These are phyloP conservation scores for Boletellus sp. DNA, from an alignment of 1,284 basidiomycete species.

Conservation along the genomic window DNA sequence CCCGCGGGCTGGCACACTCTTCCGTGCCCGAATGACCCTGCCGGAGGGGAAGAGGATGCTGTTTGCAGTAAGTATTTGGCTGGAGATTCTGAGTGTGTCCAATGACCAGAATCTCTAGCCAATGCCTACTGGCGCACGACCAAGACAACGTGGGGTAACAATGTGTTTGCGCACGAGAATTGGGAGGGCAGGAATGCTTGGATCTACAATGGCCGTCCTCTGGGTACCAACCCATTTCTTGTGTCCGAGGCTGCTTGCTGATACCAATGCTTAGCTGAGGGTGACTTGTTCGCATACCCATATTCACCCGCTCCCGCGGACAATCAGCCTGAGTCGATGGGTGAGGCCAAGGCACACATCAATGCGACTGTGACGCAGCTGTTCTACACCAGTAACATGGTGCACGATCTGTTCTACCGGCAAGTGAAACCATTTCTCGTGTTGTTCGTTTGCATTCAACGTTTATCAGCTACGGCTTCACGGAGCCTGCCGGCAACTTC, in stretches of 20 bases:
- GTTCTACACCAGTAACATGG: conserved; percentile 90
- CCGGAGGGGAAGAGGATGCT: not conserved
- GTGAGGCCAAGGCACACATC: conserved; percentile 77
- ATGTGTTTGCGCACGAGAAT: conserved; percentile 87
- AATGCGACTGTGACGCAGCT: conserved; percentile 85
- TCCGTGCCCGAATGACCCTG: conserved; percentile 57
- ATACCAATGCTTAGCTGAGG: conserved; percentile 8
- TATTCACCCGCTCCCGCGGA: conserved; percentile 59
- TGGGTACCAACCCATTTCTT: conserved; percentile 21
- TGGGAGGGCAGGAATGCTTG: conserved; percentile 81
- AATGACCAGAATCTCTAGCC: conserved; percentile 2
- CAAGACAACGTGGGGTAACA: conserved; percentile 87
- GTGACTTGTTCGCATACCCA: conserved; percentile 59
- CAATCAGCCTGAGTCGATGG: conserved; percentile 45
- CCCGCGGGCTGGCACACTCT: conserved; percentile 87
- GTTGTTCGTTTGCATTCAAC: conserved; percentile 18
- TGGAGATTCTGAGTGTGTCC: too few species aligned
- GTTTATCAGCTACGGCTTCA: conserved; percentile 72
- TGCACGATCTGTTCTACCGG: conserved; percentile 74
- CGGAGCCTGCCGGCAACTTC: conserved; percentile 92
- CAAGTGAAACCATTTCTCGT: conserved; percentile 20
- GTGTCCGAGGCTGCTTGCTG: not conserved
- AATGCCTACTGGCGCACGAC: conserved; percentile 56
- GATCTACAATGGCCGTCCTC: conserved; percentile 78
- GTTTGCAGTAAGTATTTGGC: conserved; percentile 14